Base-by-base conservation (phyloP, 2,329 filamentous ascomycete genomes). In the Neofusicoccum umdonicola region DNA sequence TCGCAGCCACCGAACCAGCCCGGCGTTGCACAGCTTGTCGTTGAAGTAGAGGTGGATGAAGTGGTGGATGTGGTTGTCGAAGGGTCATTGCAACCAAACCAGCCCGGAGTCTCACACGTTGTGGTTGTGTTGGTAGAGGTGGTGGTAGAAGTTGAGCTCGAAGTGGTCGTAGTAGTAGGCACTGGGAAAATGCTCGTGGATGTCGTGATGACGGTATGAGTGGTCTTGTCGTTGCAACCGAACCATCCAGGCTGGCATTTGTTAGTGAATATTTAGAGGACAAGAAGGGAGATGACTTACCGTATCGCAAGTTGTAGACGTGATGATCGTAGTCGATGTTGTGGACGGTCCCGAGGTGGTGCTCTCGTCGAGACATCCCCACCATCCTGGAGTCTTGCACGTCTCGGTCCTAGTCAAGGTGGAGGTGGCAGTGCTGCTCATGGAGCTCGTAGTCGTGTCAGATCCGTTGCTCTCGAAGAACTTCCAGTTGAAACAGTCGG, bases 381-480 rank as follows among this genome's bases (percentile, higher is more conserved):
- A 96, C 93, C 93, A 97, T 4, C 93, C 92, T 34, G 93, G 93
- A 1, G 93, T 97, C 76, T 95, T 85, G 79, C 93, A 97, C 0
- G 92, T 97, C 63, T 89, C 88, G 0, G 93, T 97, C 50, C 92
- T 84, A 1, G 89, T 93, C 60, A 84, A 78, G 3, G 87, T 90
- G 48, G 85, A 84, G 1, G 85, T 85, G 0, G 84, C 83, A 3
- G 80, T 82, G 1, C 86, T 82, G 0, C 75, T 83, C 0, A 87
- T 87, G 0, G 70, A 75, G 6, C 76, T 74, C 2, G 89, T 90
- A 0, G 88, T 92, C 1, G 83, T 85, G 68, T 93, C 90, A 1
- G 91, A 95, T 35, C 90, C 90, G 74, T 97, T 97, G 75, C 93
- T 96, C 77, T 93, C 90, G 73, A 92, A 96, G 82, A 93, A 96